Evolutionary conservation across 2,329 filamentous ascomycete genomes (phyloP).

Genomic region (Cucurbitaria berberidis): DNA sequence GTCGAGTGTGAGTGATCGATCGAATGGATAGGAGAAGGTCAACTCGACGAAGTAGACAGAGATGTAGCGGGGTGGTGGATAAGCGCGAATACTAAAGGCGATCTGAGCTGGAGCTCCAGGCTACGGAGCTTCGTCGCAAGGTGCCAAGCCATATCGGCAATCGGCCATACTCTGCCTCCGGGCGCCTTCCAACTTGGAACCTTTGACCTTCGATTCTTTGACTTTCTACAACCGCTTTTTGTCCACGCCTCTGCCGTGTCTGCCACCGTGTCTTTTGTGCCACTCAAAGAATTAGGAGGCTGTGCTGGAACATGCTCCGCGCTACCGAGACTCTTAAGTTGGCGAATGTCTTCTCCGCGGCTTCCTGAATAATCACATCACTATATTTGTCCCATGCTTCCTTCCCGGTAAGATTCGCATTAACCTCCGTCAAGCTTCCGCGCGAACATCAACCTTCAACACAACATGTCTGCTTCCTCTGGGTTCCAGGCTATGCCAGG

Average conservation of each 20-base stretch:
- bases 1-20: slow-evolving; percentile 17
- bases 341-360: slow-evolving; percentile 27
- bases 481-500: slow-evolving; percentile 49
- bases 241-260: slow-evolving; percentile 18
- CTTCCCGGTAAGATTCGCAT: slow-evolving; percentile 30
- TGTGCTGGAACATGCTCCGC: slow-evolving; percentile 25
- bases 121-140: slow-evolving; percentile 31
- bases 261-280: slow-evolving; percentile 41
- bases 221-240: slow-evolving; percentile 24
- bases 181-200: slow-evolving; percentile 3
- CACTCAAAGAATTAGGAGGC: slow-evolving; percentile 20
- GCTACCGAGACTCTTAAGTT: slow-evolving; percentile 26
- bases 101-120: slow-evolving; percentile 43
- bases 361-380: slow-evolving; percentile 27
- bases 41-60: slow-evolving; percentile 4
- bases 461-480: slow-evolving; percentile 51
- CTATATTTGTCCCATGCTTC: slow-evolving; percentile 28
- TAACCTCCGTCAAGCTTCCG: slow-evolving; percentile 17
- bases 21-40: slow-evolving; percentile 3
- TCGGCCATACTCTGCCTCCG: slow-evolving; percentile 20
- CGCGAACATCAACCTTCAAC: background rate
- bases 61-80: slow-evolving; percentile 17
- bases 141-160: slow-evolving; percentile 23
- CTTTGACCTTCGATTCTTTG: slow-evolving; percentile 14
- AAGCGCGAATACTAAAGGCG: slow-evolving; percentile 23